These are phyloP conservation scores for Chamaecrista fasciculata DNA, from an alignment of 306 rosid species.

Conservation along the genomic window DNA sequence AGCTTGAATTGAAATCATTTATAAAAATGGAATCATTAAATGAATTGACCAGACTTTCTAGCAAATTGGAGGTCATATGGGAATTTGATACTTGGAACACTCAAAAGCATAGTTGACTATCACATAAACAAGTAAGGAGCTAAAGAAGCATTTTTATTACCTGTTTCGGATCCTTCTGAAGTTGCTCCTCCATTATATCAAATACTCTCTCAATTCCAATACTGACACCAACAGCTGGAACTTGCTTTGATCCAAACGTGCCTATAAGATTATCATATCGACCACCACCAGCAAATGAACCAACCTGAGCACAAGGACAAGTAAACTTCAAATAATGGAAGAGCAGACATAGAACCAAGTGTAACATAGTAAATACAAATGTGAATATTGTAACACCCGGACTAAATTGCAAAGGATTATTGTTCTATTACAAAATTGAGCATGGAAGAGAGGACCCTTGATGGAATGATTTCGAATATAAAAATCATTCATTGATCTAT, in stretches of 20 bases:
- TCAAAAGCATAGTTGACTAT: constrained; percentile 6
- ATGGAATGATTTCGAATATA: too few relatives aligned
- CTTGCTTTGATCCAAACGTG: constrained; percentile 85
- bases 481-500: too few relatives aligned
- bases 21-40: not conserved
- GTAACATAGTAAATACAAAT: too few relatives aligned
- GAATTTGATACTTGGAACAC: constrained; percentile 6
- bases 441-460: too few relatives aligned
- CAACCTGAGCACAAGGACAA: constrained; percentile 53
- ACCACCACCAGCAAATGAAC: constrained; percentile 94
- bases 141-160: constrained; percentile 39
- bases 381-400: too few relatives aligned
- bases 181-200: constrained; percentile 85
- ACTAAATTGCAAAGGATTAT: too few relatives aligned
- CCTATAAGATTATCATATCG: constrained; percentile 91
- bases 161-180: constrained; percentile 66
- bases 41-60: not conserved
- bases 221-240: constrained; percentile 94
- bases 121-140: not conserved
- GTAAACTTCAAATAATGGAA: constrained; percentile 7
- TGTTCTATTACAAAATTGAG: too few relatives aligned
- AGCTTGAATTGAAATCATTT: not conserved
- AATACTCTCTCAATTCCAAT: constrained; percentile 96
- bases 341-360: not conserved
- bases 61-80: not conserved